Evolutionary conservation across 2,329 filamentous ascomycete genomes (phyloP), one percentile per base, ranked within the genome.

Genomic region (Curvularia sp.): DNA sequence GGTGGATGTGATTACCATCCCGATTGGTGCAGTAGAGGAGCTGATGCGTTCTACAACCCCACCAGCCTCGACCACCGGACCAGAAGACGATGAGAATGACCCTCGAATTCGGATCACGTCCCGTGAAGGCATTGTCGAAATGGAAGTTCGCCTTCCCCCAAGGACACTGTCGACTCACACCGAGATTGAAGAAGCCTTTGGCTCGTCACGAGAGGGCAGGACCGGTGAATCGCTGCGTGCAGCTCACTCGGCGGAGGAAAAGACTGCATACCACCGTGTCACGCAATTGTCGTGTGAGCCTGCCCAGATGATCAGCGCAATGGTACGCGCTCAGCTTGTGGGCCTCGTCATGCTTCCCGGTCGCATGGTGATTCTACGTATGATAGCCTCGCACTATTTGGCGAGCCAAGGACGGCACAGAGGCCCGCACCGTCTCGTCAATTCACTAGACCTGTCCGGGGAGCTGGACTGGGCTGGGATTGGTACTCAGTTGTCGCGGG

Each of bases 61-160:
- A 15, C 60, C 64, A 33, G 74, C 20, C 1, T 57, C 71, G 24
- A 68, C 69, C 31, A 71, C 68, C 10, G 62, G 51, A 15, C 69
- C 64, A 28, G 73, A 68, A 39, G 62, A 71, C 20, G 66, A 73
- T 20, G 69, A 71, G 35, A 68, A 71, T 39, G 73, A 77, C 43
- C 75, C 75, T 7, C 67, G 73, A 30, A 77, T 78, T 24, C 68
- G 75, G n/a, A 78, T 78, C 30, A 77, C 74, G 6, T 74, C 69
- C n/a, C 63, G 75, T 26, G 74, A 75, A 53, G 72, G 73, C 3
- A 71, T 77, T 22, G 75, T 78, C 22, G 74, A 77, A 55, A 74
- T 78, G 66, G 75, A 78, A 59, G 75, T 78, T 6, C 71, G 73
- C 20, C 61, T 78, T 18, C 75, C 75, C 8, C 66, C 72, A 47